Base-by-base conservation (phyloP, 257 asterid species). In the Prunella vulgaris region DNA sequence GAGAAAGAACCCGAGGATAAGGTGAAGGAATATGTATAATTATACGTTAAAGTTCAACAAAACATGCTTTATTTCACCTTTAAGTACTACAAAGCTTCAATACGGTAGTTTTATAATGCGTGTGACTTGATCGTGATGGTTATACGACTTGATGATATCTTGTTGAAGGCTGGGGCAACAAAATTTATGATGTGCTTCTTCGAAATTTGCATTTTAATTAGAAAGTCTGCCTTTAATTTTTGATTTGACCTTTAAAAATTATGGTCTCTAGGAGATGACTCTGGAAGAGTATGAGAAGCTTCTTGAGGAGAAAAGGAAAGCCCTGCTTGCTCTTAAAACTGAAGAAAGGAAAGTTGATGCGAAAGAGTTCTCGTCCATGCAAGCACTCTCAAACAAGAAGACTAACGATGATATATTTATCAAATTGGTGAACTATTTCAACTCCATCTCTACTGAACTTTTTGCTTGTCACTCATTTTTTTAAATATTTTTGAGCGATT, bases 281-380 rank as follows among this genome's bases (percentile, higher is more conserved):
- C 86, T 92, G 60, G 96, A 87, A 77, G 98, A 92, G 82, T 89
- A 89, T 48, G 95, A 87, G 82, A 92, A 86, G 83, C 77, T 92
- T 78, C 85, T 82, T 57, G 96, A 87, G 75, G 97, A 86, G 79
- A 89, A 87, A 79, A 81, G 93, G 76, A 87, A 91, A 85, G 86
- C 90, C 58, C 76, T 89, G 82, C 85, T 71, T 61, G 79, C 84
- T 68, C 85, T 74, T 49, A 89, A 83, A 66, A 63, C 88, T 28
- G 90, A 92, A 82, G 90, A 76, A 72, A 87, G 96, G 89, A 92
- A 89, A 79, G 92, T 92, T 54, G 96, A 92, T 62, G 70, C 64
- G n/a, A 84, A 83, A 72, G 96, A 65, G 76, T 92, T 92, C 77
- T 89, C 76, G 63, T 68, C 96, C 71, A 89, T 92, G 98, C 89